phyloP scores from a whole-genome alignment of 2,329 filamentous ascomycete species.

The Hymenoscyphus salicellus region DNA sequence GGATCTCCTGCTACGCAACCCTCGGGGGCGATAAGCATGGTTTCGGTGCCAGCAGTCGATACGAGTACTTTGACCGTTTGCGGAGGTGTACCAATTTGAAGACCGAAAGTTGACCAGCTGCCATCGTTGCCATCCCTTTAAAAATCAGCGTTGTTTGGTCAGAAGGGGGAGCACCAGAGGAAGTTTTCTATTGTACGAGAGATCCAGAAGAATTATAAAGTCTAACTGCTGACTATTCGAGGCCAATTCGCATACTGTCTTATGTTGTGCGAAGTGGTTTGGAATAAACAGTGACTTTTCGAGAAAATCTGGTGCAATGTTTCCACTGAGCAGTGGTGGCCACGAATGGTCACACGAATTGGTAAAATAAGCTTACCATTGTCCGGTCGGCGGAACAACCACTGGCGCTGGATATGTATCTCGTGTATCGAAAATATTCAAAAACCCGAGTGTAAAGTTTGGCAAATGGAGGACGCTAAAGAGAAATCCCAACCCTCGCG shows the following conservation, averaged over 20 bases:
- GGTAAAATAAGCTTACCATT: no score
- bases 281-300: no score
- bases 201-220: no score
- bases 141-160: background rate
- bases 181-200: no score
- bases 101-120: conserved; percentile 65
- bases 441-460: background rate
- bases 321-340: no score
- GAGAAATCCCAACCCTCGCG: background rate
- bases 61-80: conserved; percentile 53
- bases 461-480: background rate
- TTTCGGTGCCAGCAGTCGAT: conserved; percentile 66
- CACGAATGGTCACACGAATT: no score
- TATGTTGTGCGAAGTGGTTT: no score
- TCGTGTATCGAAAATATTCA: background rate
- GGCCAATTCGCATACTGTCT: no score
- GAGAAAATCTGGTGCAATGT: no score
- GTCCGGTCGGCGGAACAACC: conserved; percentile 18
- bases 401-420: conserved; percentile 16
- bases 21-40: conserved; percentile 60
- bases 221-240: no score
- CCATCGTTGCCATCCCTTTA: conserved; percentile 57
- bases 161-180: no score
- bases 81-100: conserved; percentile 53
- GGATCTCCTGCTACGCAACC: conserved; percentile 48